Base-by-base conservation (phyloP, 2,329 filamentous ascomycete genomes). In the Pseudogymnoascus sp. region DNA sequence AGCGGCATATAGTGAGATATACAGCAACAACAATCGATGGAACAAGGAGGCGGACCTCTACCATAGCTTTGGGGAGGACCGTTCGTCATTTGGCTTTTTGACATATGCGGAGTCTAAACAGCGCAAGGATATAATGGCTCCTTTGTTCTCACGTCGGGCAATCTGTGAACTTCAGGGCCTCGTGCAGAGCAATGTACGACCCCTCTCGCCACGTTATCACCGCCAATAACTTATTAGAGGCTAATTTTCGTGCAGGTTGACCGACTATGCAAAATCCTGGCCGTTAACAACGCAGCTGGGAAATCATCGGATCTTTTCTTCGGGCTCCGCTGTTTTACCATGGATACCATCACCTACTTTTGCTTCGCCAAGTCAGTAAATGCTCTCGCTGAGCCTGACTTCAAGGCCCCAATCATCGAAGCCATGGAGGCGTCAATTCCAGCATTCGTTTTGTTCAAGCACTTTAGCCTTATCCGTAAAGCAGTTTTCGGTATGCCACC, bases 1-100 rank as follows among this genome's bases (percentile, higher is more conserved):
- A 1, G 58, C 71, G 7, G 75, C 73, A 24, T 78, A 77, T 64
- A 68, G 75, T 63, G 74, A 75, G 37, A 78, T 78, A 37, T 78
- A 78, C 67, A 75, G 73, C 64, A 69, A 69, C 58, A 71, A 68
- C 40, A 74, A 74, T 50, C 69, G 71, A 13, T 77, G 75, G 75
- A 71, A 77, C 62, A 78, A 79, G 61, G 75, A 78, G 41, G 64
- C 64, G 1, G 62, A 40, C 0, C 66, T 77, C 1, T 79, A 79
- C 63, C 67, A 69, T 15, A 70, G 70, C 40, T 78, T 79, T 63
- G 72, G 73, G 60, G 71, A 74, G 60, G 71, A 77, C 62, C 65
- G 72, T 15, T 76, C 75, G n/a, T 75, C 73, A 31, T 77, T 79
- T 64, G 75, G 73, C 9, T 74, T 73, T 60, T 63, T 73, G 33